Evolutionary conservation across 345 rosid genomes (phyloP).

Genomic region (Iberis pinnata): DNA sequence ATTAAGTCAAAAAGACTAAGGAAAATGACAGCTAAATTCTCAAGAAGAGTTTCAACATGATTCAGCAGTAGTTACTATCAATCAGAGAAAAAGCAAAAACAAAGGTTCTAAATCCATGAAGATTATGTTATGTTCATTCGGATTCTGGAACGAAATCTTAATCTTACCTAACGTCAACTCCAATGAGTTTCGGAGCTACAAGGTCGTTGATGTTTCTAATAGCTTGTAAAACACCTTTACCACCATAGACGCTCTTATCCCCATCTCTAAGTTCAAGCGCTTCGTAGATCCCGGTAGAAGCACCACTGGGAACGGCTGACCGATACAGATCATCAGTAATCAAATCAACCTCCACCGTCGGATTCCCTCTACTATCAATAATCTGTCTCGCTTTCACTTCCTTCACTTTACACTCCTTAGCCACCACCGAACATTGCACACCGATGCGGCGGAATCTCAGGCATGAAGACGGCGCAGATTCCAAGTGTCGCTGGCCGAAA

Average conservation of each 20-base stretch:
- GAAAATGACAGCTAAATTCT: too few relatives aligned
- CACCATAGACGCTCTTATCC: slow-evolving; percentile 72
- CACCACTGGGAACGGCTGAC: slow-evolving; percentile 97
- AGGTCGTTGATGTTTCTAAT: slow-evolving; percentile 63
- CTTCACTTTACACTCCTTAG: slow-evolving; percentile 57
- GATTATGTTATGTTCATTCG: too few relatives aligned
- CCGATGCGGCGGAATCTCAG: slow-evolving; percentile 33
- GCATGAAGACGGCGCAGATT: slow-evolving; percentile 24
- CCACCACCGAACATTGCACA: slow-evolving; percentile 50
- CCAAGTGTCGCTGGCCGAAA: slow-evolving; percentile 26
- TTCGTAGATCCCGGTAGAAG: slow-evolving; percentile 96
- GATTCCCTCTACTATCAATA: slow-evolving; percentile 96
- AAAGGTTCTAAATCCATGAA: too few relatives aligned
- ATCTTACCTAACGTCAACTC: slow-evolving; percentile 78
- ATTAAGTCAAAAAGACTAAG: too few relatives aligned
- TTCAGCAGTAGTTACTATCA: too few relatives aligned
- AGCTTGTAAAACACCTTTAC: slow-evolving; percentile 84
- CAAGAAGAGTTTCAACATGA: too few relatives aligned
- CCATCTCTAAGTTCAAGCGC: slow-evolving; percentile 95
- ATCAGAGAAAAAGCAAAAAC: not conserved
- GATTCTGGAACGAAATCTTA: not conserved
- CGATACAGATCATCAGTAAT: slow-evolving; percentile 69
- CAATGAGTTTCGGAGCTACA: slow-evolving; percentile 82
- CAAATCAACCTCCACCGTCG: slow-evolving; percentile 95
- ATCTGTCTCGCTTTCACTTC: slow-evolving; percentile 91